These are phyloP conservation scores for Euphrasia arctica DNA, from an alignment of 305 asterid genomes.

Conservation along the genomic window DNA sequence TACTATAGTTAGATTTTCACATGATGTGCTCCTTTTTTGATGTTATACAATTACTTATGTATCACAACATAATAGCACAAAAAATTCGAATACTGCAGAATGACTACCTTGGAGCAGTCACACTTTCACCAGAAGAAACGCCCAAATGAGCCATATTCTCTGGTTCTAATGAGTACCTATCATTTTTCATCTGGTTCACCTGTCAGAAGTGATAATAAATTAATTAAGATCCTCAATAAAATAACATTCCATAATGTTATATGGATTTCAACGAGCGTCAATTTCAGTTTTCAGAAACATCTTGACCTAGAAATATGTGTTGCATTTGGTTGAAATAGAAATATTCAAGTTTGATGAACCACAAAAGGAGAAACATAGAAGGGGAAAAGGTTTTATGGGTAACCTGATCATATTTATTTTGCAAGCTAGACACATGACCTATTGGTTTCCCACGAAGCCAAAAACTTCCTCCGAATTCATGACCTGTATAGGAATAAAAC, in stretches of 20 bases:
- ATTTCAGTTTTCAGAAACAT: not conserved
- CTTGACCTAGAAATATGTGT: constrained; percentile 3
- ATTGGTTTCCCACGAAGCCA: constrained; percentile 43
- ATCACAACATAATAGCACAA: not conserved
- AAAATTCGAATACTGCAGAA: constrained; percentile 9
- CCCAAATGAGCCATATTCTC: constrained; percentile 36
- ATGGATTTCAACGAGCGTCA: not conserved
- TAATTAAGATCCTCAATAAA: not conserved
- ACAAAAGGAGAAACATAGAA: constrained; percentile 14
- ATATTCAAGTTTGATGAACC: constrained; percentile 14
- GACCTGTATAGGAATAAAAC: constrained; percentile 39
- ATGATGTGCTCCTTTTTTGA: not conserved
- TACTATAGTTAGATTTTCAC: constrained; percentile 1
- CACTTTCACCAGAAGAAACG: constrained; percentile 30
- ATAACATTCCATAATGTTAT: not conserved
- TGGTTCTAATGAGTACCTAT: constrained; percentile 33
- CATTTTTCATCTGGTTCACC: constrained; percentile 37
- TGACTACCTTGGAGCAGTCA: constrained; percentile 37
- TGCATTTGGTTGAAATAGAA: not conserved
- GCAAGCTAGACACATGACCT: constrained; percentile 29
- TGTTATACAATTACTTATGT: not conserved
- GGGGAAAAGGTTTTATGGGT: constrained; percentile 17
- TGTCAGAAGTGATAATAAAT: constrained; percentile 23
- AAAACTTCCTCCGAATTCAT: constrained; percentile 35
- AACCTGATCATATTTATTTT: constrained; percentile 46